Percentiles rank a stretch among this genome's conserved stretches.
phyloP scores from a whole-genome alignment of 805 yeast genomes.

The Starmerella etchellsii region DNA sequence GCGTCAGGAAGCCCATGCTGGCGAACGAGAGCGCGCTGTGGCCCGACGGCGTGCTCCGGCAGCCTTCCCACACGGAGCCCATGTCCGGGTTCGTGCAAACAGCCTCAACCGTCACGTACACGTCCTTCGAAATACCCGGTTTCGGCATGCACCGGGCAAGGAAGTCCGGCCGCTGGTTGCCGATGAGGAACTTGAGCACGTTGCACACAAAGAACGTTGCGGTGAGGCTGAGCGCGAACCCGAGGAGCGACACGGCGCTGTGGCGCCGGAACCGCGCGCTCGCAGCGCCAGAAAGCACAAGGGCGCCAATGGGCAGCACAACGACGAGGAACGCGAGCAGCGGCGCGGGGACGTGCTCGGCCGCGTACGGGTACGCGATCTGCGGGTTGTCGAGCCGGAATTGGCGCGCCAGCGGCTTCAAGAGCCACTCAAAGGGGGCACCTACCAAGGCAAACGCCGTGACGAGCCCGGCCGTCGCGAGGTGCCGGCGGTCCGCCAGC shows the following conservation, averaged over 20 bases:
- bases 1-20: constrained; percentile 35
- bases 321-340: constrained; percentile 34
- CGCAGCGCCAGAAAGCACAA: constrained; percentile 14
- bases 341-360: constrained; percentile 54
- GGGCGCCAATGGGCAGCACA: constrained; percentile 23
- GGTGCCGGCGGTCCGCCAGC: constrained; percentile 4
- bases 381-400: constrained; percentile 65
- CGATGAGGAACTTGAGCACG: constrained; percentile 67
- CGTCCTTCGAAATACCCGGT: constrained; percentile 38
- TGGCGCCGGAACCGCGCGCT: constrained; percentile 9
- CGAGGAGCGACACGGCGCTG: constrained; percentile 51
- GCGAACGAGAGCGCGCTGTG: constrained; percentile 43
- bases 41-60: constrained; percentile 47
- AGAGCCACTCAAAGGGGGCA: constrained; percentile 17
- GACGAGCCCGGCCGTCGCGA: neutral
- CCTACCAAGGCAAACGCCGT: constrained; percentile 8
- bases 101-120: constrained; percentile 23
- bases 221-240: constrained; percentile 47
- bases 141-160: constrained; percentile 70
- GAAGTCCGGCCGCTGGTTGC: constrained; percentile 87
- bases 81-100: constrained; percentile 28
- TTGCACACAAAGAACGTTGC: constrained; percentile 56
- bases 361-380: constrained; percentile 67
- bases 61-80: constrained; percentile 35
- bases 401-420: constrained; percentile 60